Evolutionary conservation across 2,329 filamentous ascomycete genomes (phyloP).

Genomic region (Microsporum audouinii): DNA sequence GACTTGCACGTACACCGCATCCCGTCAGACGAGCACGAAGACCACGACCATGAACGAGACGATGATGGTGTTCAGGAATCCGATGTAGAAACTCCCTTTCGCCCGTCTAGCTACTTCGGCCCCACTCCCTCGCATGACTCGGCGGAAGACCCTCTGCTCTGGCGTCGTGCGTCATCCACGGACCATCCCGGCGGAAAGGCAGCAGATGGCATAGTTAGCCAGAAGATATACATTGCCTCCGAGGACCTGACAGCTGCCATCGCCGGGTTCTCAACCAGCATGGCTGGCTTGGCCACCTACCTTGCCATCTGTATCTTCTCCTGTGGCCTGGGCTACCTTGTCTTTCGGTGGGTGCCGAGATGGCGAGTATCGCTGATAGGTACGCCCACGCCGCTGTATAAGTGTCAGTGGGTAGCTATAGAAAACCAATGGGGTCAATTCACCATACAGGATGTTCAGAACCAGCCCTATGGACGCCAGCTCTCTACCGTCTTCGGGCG

Average conservation of each 20-base stretch:
- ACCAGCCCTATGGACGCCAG: constrained; percentile 48
- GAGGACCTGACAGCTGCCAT: constrained; percentile 92
- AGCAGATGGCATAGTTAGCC: constrained; percentile 50
- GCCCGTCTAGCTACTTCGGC: constrained; percentile 8
- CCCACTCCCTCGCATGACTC: constrained; percentile 33
- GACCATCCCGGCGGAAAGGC: constrained; percentile 46
- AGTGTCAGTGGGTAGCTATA: constrained; percentile 83
- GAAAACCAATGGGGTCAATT: constrained; percentile 98
- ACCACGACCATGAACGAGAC: constrained; percentile 7
- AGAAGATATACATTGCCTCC: constrained; percentile 86
- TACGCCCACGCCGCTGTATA: constrained; percentile 52
- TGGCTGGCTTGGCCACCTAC: constrained; percentile 58
- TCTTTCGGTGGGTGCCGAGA: constrained; percentile 80
- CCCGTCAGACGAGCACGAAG: constrained; percentile 21
- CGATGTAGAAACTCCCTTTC: constrained; percentile 3
- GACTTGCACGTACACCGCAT: constrained; percentile 20
- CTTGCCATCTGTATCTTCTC: constrained; percentile 58
- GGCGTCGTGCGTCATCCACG: constrained; percentile 57
- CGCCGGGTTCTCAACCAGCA: constrained; percentile 76
- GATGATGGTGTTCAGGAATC: constrained; percentile 15
- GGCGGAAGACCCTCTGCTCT: constrained; percentile 50
- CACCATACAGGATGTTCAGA: constrained; percentile 57
- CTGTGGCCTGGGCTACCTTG: constrained; percentile 65
- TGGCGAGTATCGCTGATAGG: constrained; percentile 74
- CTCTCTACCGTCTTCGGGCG: constrained; percentile 49